Evolutionary conservation across 768 basidiomycete genomes (phyloP).

Genomic region (Hericium erinaceus): DNA sequence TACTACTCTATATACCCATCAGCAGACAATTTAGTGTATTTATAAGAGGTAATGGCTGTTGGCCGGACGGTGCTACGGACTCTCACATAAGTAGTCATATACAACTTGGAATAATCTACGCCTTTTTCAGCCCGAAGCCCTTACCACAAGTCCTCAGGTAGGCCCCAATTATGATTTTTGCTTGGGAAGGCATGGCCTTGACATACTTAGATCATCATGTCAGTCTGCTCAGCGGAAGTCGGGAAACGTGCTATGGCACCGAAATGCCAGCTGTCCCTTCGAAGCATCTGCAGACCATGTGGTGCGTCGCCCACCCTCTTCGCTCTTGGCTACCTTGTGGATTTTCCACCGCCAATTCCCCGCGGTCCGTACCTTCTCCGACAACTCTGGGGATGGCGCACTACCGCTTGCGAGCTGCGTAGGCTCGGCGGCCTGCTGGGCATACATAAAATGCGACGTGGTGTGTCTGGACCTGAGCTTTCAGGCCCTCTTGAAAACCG

Average conservation of each 20-base stretch:
- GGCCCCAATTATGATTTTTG: too few relatives aligned
- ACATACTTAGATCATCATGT: too few relatives aligned
- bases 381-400: background rate
- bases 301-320: background rate
- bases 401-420: background rate
- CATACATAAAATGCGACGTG: background rate
- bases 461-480: background rate
- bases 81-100: too few relatives aligned
- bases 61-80: background rate
- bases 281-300: background rate
- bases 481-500: background rate
- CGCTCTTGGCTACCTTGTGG: background rate
- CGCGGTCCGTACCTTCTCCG: conserved; percentile 12
- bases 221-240: too few relatives aligned
- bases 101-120: too few relatives aligned
- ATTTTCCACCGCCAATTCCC: conserved; percentile 16
- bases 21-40: background rate
- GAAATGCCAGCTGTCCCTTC: background rate
- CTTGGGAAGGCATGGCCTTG: too few relatives aligned
- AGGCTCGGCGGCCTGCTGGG: background rate
- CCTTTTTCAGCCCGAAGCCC: too few relatives aligned
- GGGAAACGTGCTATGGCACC: too few relatives aligned
- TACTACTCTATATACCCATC: background rate
- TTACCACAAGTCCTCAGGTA: too few relatives aligned
- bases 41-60: background rate